A percentile compares a stretch with the other conserved stretches of the same genome.
Evolutionary conservation across 257 asterid genomes (phyloP).

Genomic region (Eustoma russellianum): DNA sequence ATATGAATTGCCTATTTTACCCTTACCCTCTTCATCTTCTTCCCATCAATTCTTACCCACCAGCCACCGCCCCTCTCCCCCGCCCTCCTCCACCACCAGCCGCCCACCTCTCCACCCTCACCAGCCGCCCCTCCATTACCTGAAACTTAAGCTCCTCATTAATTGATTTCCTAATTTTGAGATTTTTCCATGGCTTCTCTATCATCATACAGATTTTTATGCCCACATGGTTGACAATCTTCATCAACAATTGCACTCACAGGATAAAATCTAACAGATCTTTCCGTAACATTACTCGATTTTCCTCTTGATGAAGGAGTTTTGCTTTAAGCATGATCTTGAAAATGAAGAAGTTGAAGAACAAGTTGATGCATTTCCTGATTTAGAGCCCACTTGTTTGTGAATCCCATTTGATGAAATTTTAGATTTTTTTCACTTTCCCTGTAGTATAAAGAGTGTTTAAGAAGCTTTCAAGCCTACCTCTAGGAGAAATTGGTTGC

Average conservation of each 20-base stretch:
- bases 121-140: conserved; percentile 34
- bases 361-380: conserved; percentile 56
- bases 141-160: conserved; percentile 45
- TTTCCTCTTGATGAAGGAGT: conserved; percentile 65
- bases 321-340: conserved; percentile 80
- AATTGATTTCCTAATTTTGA: conserved; percentile 14
- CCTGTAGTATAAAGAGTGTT: conserved; percentile 65
- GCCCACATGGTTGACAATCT: conserved; percentile 56
- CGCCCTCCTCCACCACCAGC: too few relatives aligned
- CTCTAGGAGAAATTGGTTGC: conserved; percentile 85
- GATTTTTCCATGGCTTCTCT: conserved; percentile 9
- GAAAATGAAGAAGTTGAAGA: conserved; percentile 88
- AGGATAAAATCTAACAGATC: conserved; percentile 74
- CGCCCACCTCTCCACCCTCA: too few relatives aligned
- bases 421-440: conserved; percentile 43
- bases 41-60: too few relatives aligned
- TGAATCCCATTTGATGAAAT: conserved; percentile 13
- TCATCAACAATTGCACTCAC: conserved; percentile 68
- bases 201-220: conserved; percentile 33
- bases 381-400: conserved; percentile 19
- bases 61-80: too few relatives aligned
- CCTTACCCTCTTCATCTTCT: too few relatives aligned
- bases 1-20: too few relatives aligned
- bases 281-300: conserved; percentile 36
- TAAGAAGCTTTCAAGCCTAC: conserved; percentile 59